A percentile compares a stretch with the other conserved stretches of the same genome.
phyloP scores from a whole-genome alignment of 768 basidiomycete genomes.

The Russula dissimulans region DNA sequence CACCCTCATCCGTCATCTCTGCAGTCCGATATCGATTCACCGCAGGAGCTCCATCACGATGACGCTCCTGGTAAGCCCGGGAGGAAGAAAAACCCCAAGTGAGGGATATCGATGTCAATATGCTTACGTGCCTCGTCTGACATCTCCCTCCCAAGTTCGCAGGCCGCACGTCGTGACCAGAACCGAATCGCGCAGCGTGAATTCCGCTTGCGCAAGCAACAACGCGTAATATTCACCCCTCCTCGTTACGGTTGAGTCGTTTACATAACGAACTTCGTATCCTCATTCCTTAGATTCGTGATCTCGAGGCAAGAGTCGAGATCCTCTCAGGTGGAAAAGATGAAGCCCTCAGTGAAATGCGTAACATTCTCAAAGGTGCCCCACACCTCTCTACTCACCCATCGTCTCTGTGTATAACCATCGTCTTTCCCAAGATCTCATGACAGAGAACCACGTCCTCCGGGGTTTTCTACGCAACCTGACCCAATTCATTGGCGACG shows the following conservation, averaged over 20 bases:
- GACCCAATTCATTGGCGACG: slow-evolving; percentile 79
- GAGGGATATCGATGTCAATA: slow-evolving; percentile 24
- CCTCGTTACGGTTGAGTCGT: not conserved
- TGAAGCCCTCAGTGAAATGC: slow-evolving; percentile 76
- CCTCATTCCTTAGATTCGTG: slow-evolving; percentile 66
- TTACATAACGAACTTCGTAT: not conserved
- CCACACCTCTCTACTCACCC: slow-evolving; percentile 1
- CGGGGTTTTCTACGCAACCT: slow-evolving; percentile 70
- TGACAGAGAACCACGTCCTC: slow-evolving; percentile 82
- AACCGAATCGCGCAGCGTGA: slow-evolving; percentile 91
- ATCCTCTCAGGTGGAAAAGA: slow-evolving; percentile 88
- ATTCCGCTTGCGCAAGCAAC: slow-evolving; percentile 87
- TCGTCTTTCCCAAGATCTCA: slow-evolving; percentile 47
- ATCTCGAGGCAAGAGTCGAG: slow-evolving; percentile 92
- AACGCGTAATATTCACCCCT: slow-evolving; percentile 41
- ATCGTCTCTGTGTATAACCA: not conserved
- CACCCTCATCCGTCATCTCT: slow-evolving; percentile 21
- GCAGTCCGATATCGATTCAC: slow-evolving; percentile 66
- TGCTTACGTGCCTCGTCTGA: slow-evolving; percentile 24
- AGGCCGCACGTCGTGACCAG: slow-evolving; percentile 81
- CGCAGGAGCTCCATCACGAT: slow-evolving; percentile 19
- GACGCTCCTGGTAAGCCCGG: slow-evolving; percentile 46
- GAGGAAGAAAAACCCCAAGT: slow-evolving; percentile 89
- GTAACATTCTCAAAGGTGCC: slow-evolving; percentile 69
- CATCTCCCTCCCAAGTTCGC: slow-evolving; percentile 45